These are phyloP conservation scores for Phytophthora meadii DNA, from an alignment of 352 stramenopile genomes.

Conservation along the genomic window DNA sequence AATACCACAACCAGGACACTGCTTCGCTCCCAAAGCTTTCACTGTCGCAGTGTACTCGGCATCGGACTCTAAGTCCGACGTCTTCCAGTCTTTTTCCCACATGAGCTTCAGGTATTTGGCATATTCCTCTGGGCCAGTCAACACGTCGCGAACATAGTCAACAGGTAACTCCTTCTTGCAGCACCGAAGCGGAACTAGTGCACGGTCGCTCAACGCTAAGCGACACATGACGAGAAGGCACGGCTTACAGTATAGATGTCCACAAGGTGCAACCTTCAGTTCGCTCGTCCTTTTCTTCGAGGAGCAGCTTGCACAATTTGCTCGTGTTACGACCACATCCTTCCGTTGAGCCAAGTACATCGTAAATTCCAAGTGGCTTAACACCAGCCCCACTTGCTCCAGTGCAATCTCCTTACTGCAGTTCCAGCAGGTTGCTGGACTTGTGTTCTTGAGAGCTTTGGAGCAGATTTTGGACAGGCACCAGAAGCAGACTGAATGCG, in stretches of 20 bases:
- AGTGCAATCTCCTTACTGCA: conserved; percentile 38
- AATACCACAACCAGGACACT: conserved; percentile 78
- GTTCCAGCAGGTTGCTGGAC: conserved; percentile 16
- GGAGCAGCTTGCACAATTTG: conserved; percentile 54
- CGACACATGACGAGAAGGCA: conserved; percentile 71
- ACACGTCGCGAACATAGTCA: conserved; percentile 60
- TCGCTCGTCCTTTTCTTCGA: conserved; percentile 19
- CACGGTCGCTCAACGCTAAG: conserved; percentile 62
- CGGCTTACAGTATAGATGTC: conserved; percentile 62
- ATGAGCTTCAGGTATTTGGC: conserved; percentile 56
- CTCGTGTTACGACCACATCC: background rate
- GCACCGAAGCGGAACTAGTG: conserved; percentile 71
- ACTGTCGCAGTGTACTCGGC: conserved; percentile 65
- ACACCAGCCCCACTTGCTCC: conserved; percentile 26
- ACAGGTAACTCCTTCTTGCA: conserved; percentile 73
- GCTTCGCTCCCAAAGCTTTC: conserved; percentile 55
- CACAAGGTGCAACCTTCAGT: conserved; percentile 55
- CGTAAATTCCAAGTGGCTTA: conserved; percentile 25
- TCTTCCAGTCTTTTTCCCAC: conserved; percentile 61
- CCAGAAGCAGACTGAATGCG: conserved; percentile 22
- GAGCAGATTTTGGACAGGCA: conserved; percentile 32
- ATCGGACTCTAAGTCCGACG: conserved; percentile 67
- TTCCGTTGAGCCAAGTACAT: conserved; percentile 30
- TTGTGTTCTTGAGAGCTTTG: conserved; percentile 14
- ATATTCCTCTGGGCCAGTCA: conserved; percentile 40